A percentile compares a stretch with the other conserved stretches of the same genome.
Evolutionary conservation across 495 filamentous ascomycete species (phyloP).

Genomic region (Penicillium crystallinum): DNA sequence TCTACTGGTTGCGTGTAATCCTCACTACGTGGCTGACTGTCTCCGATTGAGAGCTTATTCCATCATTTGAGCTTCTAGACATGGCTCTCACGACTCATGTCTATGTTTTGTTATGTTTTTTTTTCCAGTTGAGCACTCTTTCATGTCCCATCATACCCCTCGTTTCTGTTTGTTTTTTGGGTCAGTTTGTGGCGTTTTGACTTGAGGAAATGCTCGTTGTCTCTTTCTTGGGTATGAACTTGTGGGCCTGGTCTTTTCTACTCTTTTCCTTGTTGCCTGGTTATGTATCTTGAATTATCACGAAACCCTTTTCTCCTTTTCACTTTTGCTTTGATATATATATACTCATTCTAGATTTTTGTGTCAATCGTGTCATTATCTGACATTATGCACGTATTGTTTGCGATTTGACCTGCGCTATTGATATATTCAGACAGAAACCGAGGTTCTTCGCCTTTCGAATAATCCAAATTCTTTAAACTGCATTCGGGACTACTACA

Average conservation of each 20-base stretch:
- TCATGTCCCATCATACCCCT: conserved; percentile 21
- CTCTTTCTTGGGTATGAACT: conserved; percentile 1
- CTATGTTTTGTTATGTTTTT: neutral
- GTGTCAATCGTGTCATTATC: neutral
- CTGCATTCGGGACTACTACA: too few species aligned
- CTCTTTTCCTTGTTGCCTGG: neutral
- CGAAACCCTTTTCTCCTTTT: neutral
- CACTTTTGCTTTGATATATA: neutral
- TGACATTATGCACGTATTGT: neutral
- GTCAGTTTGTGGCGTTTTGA: conserved; percentile 10
- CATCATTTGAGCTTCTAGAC: neutral
- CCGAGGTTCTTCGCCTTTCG: too few species aligned
- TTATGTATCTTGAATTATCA: conserved; percentile 1
- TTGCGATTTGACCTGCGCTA: neutral
- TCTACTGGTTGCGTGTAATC: neutral
- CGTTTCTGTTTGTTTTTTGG: conserved; percentile 9
- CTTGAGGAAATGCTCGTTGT: conserved; percentile 16
- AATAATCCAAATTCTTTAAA: too few species aligned
- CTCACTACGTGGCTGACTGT: neutral
- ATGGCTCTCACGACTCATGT: conserved; percentile 12
- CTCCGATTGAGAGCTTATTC: conserved; percentile 1
- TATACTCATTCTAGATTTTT: neutral
- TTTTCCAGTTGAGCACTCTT: neutral
- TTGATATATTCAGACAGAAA: neutral
- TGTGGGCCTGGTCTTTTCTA: conserved; percentile 3